Conservation (phyloP, 495 filamentous ascomycete species). For the Rhizodiscina lignyota region DNA sequence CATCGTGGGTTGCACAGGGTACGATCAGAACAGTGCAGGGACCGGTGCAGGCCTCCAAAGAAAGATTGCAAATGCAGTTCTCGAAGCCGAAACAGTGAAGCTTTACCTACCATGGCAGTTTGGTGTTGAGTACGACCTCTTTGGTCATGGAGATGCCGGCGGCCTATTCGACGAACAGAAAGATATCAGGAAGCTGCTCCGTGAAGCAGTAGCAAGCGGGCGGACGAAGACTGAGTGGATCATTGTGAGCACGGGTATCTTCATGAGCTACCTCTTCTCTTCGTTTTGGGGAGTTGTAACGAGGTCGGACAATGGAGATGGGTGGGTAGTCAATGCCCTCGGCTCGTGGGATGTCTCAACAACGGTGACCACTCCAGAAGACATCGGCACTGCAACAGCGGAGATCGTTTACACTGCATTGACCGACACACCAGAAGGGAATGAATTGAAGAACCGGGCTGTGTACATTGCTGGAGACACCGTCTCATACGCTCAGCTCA, state of each 20-base stretch:
- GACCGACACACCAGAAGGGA: conserved; percentile 12
- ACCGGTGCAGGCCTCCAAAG: conserved; percentile 31
- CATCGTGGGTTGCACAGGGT: conserved; percentile 37
- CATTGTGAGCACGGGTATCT: conserved; percentile 45
- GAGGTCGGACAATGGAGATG: conserved; percentile 12
- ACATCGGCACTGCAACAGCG: conserved; percentile 41
- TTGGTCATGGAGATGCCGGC: conserved; percentile 35
- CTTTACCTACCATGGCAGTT: conserved; percentile 55
- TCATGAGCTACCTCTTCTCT: conserved; percentile 46
- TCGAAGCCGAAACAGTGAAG: conserved; percentile 24
- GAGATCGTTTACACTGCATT: conserved; percentile 23
- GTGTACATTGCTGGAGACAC: conserved; percentile 45
- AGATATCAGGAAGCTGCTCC: conserved; percentile 34
- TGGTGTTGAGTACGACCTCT: conserved; percentile 45
- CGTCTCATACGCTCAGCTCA: conserved; percentile 33
- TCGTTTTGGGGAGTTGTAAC: conserved; percentile 38
- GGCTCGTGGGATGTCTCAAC: conserved; percentile 38
- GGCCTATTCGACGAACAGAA: conserved; percentile 48
- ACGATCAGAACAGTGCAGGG: no score
- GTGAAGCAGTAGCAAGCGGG: conserved; percentile 22
- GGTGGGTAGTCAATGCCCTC: conserved; percentile 28
- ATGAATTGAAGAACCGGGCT: conserved; percentile 16
- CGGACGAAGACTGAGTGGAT: conserved; percentile 29
- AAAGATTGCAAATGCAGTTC: conserved; percentile 32
- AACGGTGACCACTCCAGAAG: conserved; percentile 37